A percentile compares a stretch with the other conserved stretches of the same genome.
phyloP scores from a whole-genome alignment of 2,329 filamentous ascomycete genomes.

The Elsinoe australis region DNA sequence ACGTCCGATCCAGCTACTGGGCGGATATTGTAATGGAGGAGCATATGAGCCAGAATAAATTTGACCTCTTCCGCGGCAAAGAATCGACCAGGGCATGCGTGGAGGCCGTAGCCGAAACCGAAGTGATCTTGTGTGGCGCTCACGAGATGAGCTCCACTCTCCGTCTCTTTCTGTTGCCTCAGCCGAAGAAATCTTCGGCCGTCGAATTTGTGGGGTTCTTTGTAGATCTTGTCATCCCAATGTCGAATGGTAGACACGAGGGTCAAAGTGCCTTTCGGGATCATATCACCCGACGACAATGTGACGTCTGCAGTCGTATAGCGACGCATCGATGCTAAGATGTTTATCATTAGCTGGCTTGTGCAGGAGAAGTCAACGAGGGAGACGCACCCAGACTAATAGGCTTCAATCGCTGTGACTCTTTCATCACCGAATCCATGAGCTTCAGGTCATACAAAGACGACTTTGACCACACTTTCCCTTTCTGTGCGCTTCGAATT shows the following conservation, averaged over 20 bases:
- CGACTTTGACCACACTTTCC: slow-evolving; percentile 26
- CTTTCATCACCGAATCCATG: slow-evolving; percentile 31
- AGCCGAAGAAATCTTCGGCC: slow-evolving; percentile 22
- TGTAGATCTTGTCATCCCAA: slow-evolving; percentile 18
- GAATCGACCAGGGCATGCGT: slow-evolving; percentile 32
- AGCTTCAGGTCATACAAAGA: slow-evolving; percentile 26
- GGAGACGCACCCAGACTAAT: slow-evolving; percentile 20
- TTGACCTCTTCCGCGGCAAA: slow-evolving; percentile 31
- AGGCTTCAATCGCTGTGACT: slow-evolving; percentile 27
- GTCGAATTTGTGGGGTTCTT: slow-evolving; percentile 22
- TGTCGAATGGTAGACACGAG: slow-evolving; percentile 17
- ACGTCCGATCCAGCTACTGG: slow-evolving; percentile 19
- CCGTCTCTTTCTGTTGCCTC: slow-evolving; percentile 21
- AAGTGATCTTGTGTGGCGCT: slow-evolving; percentile 22
- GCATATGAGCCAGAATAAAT: slow-evolving; percentile 27
- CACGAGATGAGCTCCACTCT: slow-evolving; percentile 22
- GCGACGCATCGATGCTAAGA: slow-evolving; percentile 24
- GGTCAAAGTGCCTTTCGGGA: slow-evolving; percentile 22
- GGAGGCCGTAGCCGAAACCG: slow-evolving; percentile 28
- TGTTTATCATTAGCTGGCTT: neutral
- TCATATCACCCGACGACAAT: slow-evolving; percentile 25
- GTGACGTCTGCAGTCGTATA: slow-evolving; percentile 21
- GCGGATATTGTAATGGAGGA: slow-evolving; percentile 31
- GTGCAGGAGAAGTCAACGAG: too few relatives aligned
- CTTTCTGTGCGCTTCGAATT: slow-evolving; percentile 17